Conservation (phyloP, 2,329 filamentous ascomycete genomes). For the Aspergillus fumigatus region DNA sequence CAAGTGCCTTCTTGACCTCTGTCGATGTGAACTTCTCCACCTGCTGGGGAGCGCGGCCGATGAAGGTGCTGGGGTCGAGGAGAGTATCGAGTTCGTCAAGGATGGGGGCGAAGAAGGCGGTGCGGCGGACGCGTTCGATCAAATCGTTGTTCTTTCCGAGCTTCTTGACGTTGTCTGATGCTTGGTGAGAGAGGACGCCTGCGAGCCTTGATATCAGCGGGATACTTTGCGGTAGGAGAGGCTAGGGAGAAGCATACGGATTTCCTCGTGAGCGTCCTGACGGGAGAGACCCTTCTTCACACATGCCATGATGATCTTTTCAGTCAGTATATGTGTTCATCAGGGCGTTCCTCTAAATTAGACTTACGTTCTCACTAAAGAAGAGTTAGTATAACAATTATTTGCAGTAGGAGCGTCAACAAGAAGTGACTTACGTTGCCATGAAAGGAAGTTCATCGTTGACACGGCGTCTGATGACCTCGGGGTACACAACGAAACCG, state of each 20-base stretch:
- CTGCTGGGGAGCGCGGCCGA: slow-evolving; percentile 52
- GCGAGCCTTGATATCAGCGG: slow-evolving; percentile 6
- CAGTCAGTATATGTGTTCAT: slow-evolving; percentile 27
- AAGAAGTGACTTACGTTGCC: slow-evolving; percentile 52
- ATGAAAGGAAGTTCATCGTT: slow-evolving; percentile 82
- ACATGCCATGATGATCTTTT: slow-evolving; percentile 70
- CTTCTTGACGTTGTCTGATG: slow-evolving; percentile 64
- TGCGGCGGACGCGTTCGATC: slow-evolving; percentile 68
- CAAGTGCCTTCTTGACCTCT: slow-evolving; percentile 46
- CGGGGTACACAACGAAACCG: slow-evolving; percentile 74
- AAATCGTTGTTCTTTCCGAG: slow-evolving; percentile 76
- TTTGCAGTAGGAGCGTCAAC: background rate
- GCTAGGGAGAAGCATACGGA: slow-evolving; percentile 47
- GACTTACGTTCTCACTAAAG: slow-evolving; percentile 30
- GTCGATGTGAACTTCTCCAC: slow-evolving; percentile 50
- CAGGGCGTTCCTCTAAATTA: background rate
- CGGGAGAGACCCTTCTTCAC: slow-evolving; percentile 65
- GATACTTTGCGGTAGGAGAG: background rate
- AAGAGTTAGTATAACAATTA: slow-evolving; percentile 17
- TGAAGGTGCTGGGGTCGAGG: slow-evolving; percentile 59
- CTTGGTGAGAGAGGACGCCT: slow-evolving; percentile 70
- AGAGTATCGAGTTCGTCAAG: slow-evolving; percentile 64
- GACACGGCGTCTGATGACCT: slow-evolving; percentile 63
- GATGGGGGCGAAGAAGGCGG: slow-evolving; percentile 69
- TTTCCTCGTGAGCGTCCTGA: slow-evolving; percentile 82